Conservation (phyloP, 768 basidiomycete species). For the Tephrocybe sp. region DNA sequence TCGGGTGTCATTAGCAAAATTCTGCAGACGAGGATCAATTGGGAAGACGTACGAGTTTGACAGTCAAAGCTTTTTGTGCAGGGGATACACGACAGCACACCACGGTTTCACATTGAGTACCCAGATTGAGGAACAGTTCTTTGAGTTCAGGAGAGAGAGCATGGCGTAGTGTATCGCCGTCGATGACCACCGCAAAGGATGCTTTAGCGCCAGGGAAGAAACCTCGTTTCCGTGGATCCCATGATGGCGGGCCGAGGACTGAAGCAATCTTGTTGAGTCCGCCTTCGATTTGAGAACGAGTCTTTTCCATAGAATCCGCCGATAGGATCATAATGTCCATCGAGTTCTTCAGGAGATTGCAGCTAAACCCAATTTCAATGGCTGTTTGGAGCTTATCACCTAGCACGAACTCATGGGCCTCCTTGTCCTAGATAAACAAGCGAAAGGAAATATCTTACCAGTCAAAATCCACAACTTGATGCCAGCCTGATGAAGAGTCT, state of each 20-base stretch:
- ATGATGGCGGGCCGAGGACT: constrained; percentile 70
- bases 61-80: constrained; percentile 96
- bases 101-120: constrained; percentile 96
- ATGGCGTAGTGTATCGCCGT: constrained; percentile 87
- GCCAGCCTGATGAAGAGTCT: constrained; percentile 84
- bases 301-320: constrained; percentile 69
- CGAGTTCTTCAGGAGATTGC: constrained; percentile 88
- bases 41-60: constrained; percentile 67
- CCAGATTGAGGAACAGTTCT: constrained; percentile 83
- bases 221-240: constrained; percentile 59
- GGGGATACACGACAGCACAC: constrained; percentile 98
- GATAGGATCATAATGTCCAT: constrained; percentile 99
- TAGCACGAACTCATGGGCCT: constrained; percentile 21
- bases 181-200: constrained; percentile 92
- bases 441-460: constrained; percentile 40
- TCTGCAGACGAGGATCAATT: neutral
- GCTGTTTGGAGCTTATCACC: constrained; percentile 98
- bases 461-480: constrained; percentile 99
- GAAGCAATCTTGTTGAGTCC: constrained; percentile 94
- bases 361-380: constrained; percentile 96
- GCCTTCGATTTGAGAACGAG: constrained; percentile 85
- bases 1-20: constrained; percentile 7
- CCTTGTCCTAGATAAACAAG: neutral
- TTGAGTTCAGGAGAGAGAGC: constrained; percentile 79
- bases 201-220: constrained; percentile 65